Conservation (phyloP, 352 stramenopile species). For the Elongisporangium anandrum region DNA sequence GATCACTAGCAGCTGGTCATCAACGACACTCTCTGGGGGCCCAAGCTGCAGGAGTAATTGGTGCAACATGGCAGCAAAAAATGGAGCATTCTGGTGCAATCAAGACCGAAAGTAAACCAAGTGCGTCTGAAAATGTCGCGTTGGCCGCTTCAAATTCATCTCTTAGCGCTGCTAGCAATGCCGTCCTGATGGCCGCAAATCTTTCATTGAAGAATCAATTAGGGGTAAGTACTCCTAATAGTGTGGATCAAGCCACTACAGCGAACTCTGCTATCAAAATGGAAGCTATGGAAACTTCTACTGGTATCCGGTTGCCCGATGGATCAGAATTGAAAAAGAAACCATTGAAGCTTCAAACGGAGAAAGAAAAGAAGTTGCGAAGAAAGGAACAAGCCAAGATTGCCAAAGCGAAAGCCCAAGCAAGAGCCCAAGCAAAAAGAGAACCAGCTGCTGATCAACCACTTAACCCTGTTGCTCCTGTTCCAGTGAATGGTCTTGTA, state of each 20-base stretch:
- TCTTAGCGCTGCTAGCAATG: conserved; percentile 1
- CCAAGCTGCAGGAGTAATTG: conserved; percentile 5
- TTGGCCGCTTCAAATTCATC: not conserved
- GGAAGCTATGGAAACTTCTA: not conserved
- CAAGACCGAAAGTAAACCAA: conserved; percentile 12
- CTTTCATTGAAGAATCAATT: not conserved
- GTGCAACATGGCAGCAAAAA: conserved; percentile 2
- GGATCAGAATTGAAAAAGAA: conserved; percentile 63
- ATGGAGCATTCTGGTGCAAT: conserved; percentile 5
- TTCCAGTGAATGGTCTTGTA: conserved; percentile 24
- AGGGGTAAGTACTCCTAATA: conserved; percentile 2
- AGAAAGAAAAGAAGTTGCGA: conserved; percentile 86
- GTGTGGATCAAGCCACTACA: not conserved
- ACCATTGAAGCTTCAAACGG: conserved; percentile 64
- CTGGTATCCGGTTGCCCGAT: not conserved
- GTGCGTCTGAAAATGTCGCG: not conserved
- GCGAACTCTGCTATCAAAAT: not conserved
- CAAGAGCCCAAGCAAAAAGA: conserved; percentile 69
- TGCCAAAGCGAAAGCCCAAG: conserved; percentile 71
- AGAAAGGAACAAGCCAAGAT: conserved; percentile 81
- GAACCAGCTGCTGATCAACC: conserved; percentile 26
- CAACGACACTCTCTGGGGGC: conserved; percentile 13
- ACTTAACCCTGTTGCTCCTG: conserved; percentile 21
- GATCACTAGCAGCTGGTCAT: not conserved
- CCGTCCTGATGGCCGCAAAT: conserved; percentile 3